Base-by-base conservation (phyloP, 108 stramenopile genomes). In the Thalassiosira profunda region DNA sequence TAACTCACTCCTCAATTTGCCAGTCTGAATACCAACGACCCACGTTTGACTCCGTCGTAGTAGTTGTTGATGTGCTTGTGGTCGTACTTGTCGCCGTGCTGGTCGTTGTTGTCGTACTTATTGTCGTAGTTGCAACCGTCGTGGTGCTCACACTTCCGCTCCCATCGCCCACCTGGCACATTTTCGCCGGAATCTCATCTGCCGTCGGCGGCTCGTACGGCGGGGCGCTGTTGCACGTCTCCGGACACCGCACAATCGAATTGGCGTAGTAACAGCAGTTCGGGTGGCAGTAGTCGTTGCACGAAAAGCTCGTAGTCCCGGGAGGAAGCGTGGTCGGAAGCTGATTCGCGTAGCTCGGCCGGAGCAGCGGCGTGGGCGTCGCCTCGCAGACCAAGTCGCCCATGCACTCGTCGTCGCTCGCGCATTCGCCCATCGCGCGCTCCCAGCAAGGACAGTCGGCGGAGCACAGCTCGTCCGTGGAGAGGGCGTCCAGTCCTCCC, bases 331-430 rank as follows among this genome's bases (percentile, higher is more conserved):
- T n/a, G n/a, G n/a, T n/a, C n/a, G n/a, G n/a, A n/a, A n/a, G n/a
- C n/a, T n/a, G n/a, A n/a, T n/a, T n/a, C n/a, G n/a, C n/a, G n/a
- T n/a, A n/a, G n/a, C n/a, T n/a, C n/a, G n/a, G n/a, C n/a, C n/a
- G n/a, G n/a, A n/a, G n/a, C n/a, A n/a, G n/a, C n/a, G n/a, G n/a
- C n/a, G n/a, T n/a, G n/a, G n/a, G n/a, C 10, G 59, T 62, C 17
- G 68, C 52, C 2, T 35, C 72, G 47, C 78, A 79, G 3, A 82
- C 57, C 57, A 78, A 42, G 23, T 73, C 81, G 4, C 62, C 75
- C 58, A 72, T 55, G 55, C 81, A 82, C 43, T 78, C 66, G 56
- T 82, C 76, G 58, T 82, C 77, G n/a, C 42, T 55, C 3, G 5
- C 37, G 26, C 66, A 74, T 29, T 62, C 53, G 2, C 70, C 72